Evolutionary conservation across 2,329 filamentous ascomycete species (phyloP).

Genomic region (Shiraia sp.): DNA sequence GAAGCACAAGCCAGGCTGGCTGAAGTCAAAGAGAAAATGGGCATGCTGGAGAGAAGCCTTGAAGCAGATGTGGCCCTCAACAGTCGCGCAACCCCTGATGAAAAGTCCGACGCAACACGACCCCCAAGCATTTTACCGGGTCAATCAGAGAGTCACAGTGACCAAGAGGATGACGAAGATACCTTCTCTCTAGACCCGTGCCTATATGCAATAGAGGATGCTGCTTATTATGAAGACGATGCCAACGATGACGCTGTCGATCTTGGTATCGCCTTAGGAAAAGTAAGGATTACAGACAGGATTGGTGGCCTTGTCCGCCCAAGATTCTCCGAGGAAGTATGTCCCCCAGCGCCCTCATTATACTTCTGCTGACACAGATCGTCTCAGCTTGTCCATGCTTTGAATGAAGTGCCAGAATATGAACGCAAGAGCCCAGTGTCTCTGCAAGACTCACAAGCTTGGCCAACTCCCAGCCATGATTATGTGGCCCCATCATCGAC

Average conservation of each 20-base stretch:
- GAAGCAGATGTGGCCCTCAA: conserved; percentile 68
- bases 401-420: conserved; percentile 31
- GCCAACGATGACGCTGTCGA: conserved; percentile 71
- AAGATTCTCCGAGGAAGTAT: conserved; percentile 70
- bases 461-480: conserved; percentile 65
- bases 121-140: conserved; percentile 25
- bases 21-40: conserved; percentile 79
- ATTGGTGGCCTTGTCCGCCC: conserved; percentile 74
- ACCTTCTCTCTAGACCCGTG: conserved; percentile 64
- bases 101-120: neutral
- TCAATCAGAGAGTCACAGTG: conserved; percentile 56
- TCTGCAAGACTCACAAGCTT: conserved; percentile 43
- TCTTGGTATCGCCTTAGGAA: conserved; percentile 71
- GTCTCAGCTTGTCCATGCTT: conserved; percentile 33
- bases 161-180: conserved; percentile 60
- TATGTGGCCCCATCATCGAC: conserved; percentile 71
- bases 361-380: conserved; percentile 4
- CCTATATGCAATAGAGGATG: conserved; percentile 65
- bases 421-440: conserved; percentile 12
- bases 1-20: conserved; percentile 70
- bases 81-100: conserved; percentile 10
- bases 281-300: conserved; percentile 72
- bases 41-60: conserved; percentile 69
- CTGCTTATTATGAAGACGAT: conserved; percentile 67
- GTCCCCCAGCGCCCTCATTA: conserved; percentile 13